Evolutionary conservation across 306 rosid species (phyloP).

Genomic region (Acacia crassicarpa): DNA sequence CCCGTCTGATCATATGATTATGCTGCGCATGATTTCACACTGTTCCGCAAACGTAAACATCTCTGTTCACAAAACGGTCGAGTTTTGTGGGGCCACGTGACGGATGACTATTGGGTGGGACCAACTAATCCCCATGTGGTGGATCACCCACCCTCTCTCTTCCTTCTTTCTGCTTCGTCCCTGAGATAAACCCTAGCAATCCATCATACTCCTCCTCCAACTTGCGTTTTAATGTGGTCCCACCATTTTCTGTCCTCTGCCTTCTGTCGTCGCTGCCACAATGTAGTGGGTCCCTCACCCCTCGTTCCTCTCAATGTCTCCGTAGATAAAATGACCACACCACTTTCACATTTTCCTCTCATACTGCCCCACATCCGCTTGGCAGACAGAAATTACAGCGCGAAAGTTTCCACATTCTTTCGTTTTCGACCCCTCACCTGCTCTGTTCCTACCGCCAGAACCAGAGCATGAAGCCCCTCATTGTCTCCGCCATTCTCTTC

Average conservation of each 20-base stretch:
- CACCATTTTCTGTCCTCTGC: slow-evolving; percentile 30
- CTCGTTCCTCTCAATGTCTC: slow-evolving; percentile 28
- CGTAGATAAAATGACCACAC: slow-evolving; percentile 13
- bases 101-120: background rate
- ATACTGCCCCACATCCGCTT: background rate
- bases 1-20: background rate
- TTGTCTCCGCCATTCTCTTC: slow-evolving; percentile 26
- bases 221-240: slow-evolving; percentile 35
- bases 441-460: slow-evolving; percentile 34
- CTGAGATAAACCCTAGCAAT: background rate
- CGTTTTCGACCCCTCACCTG: background rate
- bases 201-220: background rate
- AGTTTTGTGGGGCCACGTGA: slow-evolving; percentile 32
- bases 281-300: slow-evolving; percentile 33
- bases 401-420: background rate
- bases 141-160: background rate
- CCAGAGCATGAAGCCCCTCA: slow-evolving; percentile 47
- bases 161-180: background rate
- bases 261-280: background rate
- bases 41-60: background rate
- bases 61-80: slow-evolving; percentile 37
- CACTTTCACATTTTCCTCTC: slow-evolving; percentile 17
- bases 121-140: background rate
- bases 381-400: background rate
- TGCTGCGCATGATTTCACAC: background rate